A percentile compares a stretch with the other conserved stretches of the same genome.
Evolutionary conservation across 805 yeast genomes (phyloP).

Genomic region (Lachancea mirantina): DNA sequence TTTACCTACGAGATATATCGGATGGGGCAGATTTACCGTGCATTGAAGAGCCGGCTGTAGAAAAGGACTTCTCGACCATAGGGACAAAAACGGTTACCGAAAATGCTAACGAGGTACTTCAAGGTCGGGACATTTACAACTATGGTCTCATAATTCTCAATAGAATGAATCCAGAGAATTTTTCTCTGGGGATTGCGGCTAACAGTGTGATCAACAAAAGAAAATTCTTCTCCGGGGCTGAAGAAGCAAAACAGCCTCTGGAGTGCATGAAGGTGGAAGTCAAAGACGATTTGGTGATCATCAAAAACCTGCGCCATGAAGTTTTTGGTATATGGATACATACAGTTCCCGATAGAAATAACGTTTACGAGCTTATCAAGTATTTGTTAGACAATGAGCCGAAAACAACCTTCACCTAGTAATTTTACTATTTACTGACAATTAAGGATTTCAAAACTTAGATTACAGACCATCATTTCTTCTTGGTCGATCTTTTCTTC

Average conservation of each 20-base stretch:
- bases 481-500: constrained; percentile 25
- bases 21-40: constrained; percentile 19
- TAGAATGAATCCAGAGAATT: constrained; percentile 60
- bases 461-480: constrained; percentile 12
- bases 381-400: constrained; percentile 30
- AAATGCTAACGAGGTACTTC: constrained; percentile 12
- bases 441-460: not conserved
- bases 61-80: constrained; percentile 24
- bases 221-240: constrained; percentile 29
- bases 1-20: constrained; percentile 47
- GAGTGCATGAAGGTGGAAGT: constrained; percentile 57
- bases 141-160: constrained; percentile 68
- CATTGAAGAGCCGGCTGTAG: constrained; percentile 18
- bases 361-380: constrained; percentile 42
- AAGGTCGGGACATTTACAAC: constrained; percentile 39
- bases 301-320: constrained; percentile 59
- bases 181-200: constrained; percentile 61
- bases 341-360: constrained; percentile 57
- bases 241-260: constrained; percentile 25
- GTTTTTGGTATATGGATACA: constrained; percentile 77
- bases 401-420: constrained; percentile 27
- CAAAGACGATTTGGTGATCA: constrained; percentile 61
- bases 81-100: constrained; percentile 6
- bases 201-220: constrained; percentile 41
- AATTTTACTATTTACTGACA: constrained; percentile 1